Evolutionary conservation across 1,284 basidiomycete genomes (phyloP), one percentile per base, ranked within the genome.

Genomic region (Rhodotorula glutinis): DNA sequence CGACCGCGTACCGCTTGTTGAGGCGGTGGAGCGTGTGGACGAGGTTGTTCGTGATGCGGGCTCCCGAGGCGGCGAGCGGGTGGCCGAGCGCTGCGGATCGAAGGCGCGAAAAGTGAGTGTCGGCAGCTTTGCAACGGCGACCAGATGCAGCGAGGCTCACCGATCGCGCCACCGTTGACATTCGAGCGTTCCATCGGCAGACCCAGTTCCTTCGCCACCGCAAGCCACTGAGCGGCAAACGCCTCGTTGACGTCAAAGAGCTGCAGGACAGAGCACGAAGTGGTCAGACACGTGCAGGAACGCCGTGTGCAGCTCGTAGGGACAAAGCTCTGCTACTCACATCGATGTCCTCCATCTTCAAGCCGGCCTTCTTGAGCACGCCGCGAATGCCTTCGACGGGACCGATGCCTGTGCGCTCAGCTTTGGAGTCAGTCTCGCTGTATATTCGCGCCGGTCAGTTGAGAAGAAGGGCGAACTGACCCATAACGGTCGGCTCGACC

Each of bases 201-300:
- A 66, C 84, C 85, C 67, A 96, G 84, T 53, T 91, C 85, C 81
- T 95, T 90, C 82, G 98, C 92, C 3, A 91, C 91, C 60, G 93
- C 87, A 57, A 90, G 86, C 76, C 92, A 88, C 75, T 98, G 95
- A 44, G 92, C 91, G 0, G 93, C 94, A 84, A 98, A 98, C 23
- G 95, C 96, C 80, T 85, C 83, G 77, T 84, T 85, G 59, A 85
- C 77, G 71, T 85, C 83, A 68, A 84, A 81, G 46, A 84, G 73
- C 75, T 73, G 59, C 27, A 21, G 5, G 19, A 40, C 10, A 21
- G 16, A 29, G 41, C 17, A 19, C 13, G n/a, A n/a, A 29, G 44
- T 11, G 10, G 44, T 21, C 25, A 46, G 5, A 43, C 51, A 3
- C 21, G 16, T 19, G 16, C 23, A 8, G 2, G 25, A 17, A 13